Evolutionary conservation across 2,329 filamentous ascomycete genomes (phyloP), one percentile per base, ranked within the genome.

Genomic region (Colletotrichum melonis): DNA sequence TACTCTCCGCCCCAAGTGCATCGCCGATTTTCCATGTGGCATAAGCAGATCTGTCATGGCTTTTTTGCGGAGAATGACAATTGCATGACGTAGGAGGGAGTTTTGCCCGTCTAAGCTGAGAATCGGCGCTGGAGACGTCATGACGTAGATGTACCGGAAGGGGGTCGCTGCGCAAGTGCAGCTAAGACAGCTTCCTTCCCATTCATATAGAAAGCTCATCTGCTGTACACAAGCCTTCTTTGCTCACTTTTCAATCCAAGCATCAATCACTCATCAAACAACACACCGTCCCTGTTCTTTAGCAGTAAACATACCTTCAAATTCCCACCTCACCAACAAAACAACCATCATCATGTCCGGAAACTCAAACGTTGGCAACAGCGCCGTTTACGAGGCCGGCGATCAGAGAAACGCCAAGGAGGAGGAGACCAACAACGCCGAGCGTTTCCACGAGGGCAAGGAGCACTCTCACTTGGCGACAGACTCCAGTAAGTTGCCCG

Each of bases 381-480:
- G 84, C 75, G 81, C 83, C 74, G 84, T 94, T 81, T 95, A 97
- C 84, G 93, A 95, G 84, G 92, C 88, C 70, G 92, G 91, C 72
- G 94, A 97, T 84, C 94, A 97, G 87, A 89, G 90, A 78, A 94
- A 91, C 81, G 81, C 84, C 74, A 88, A 90, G 74, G 80, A 88
- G 72, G 86, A 88, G 2, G 70, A 73, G 78, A 57, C 79, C 9
- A 83, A 87, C 49, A 81, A 87, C 38, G 85, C 87, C 24, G 85
- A 89, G 64, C 88, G 91, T 73, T 97, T 90, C 85, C 85, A 95
- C 74, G 92, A 96, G 85, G 94, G 94, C 78, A 87, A 92, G 81
- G 81, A 88, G 72, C 86, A 93, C 81, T 92, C 92, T 65, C 94
- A 97, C 83, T 82, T 87, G 74, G 86, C 88, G 75, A 88, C 89